Evolutionary conservation across 768 basidiomycete genomes (phyloP).

Genomic region (Mycena galericulata): DNA sequence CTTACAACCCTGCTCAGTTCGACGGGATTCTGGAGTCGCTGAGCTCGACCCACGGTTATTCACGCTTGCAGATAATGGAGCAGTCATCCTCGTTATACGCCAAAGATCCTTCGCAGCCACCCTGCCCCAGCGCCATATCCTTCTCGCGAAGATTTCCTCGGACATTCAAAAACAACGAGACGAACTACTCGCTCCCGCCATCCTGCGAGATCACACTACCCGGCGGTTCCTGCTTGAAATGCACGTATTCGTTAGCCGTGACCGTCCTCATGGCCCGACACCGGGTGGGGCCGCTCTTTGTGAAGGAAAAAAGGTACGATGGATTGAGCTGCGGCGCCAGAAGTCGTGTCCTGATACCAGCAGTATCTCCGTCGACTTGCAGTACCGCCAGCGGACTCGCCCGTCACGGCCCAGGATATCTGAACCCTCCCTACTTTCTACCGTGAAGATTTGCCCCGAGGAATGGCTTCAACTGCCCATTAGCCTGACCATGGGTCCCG

Average conservation of each 20-base stretch:
- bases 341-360: not conserved
- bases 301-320: slow-evolving; percentile 22
- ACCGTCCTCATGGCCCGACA: not conserved
- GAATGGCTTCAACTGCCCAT: slow-evolving; percentile 29
- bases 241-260: slow-evolving; percentile 21
- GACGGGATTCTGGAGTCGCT: slow-evolving; percentile 23
- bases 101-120: not conserved
- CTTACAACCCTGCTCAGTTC: not conserved
- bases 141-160: slow-evolving; percentile 24
- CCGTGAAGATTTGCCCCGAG: slow-evolving; percentile 26
- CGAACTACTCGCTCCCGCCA: slow-evolving; percentile 18
- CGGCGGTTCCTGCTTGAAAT: slow-evolving; percentile 19
- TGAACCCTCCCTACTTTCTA: slow-evolving; percentile 17
- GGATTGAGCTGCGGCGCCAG: not conserved
- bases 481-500: not conserved
- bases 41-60: slow-evolving; percentile 14
- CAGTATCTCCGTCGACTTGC: too few species aligned
- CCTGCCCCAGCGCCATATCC: slow-evolving; percentile 12
- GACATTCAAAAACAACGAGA: slow-evolving; percentile 11
- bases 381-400: slow-evolving; percentile 25
- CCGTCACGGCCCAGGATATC: slow-evolving; percentile 27
- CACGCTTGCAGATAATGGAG: slow-evolving; percentile 1
- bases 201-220: slow-evolving; percentile 27
- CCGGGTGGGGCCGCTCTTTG: slow-evolving; percentile 1
- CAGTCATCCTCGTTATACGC: slow-evolving; percentile 1